Conservation (phyloP, 1,284 basidiomycete genomes). For the Tremellales sp. region DNA sequence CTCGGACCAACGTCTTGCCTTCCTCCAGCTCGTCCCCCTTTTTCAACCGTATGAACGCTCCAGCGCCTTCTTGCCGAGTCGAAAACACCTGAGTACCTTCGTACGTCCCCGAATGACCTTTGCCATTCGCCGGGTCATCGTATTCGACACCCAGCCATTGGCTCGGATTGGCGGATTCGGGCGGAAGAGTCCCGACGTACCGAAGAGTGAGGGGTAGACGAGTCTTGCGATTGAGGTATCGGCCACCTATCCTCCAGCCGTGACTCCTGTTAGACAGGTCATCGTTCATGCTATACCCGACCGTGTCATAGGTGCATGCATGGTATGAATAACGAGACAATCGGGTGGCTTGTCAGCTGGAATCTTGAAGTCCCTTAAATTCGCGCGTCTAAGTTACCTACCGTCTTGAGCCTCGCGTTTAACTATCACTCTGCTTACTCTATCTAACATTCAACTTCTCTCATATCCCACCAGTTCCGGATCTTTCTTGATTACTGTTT, state of each 20-base stretch:
- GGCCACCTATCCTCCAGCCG: conserved; percentile 19
- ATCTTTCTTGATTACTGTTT: too few species aligned
- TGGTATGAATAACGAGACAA: too few species aligned
- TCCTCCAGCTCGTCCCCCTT: conserved; percentile 31
- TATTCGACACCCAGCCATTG: conserved; percentile 91
- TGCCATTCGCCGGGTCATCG: conserved; percentile 79
- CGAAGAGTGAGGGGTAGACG: conserved; percentile 34
- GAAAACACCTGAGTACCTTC: conserved; percentile 73
- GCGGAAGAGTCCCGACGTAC: conserved; percentile 38
- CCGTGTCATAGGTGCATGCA: too few species aligned
- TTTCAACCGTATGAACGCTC: conserved; percentile 38
- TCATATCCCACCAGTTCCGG: too few species aligned
- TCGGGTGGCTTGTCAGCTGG: too few species aligned
- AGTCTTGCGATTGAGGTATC: conserved; percentile 37
- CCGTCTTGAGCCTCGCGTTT: too few species aligned
- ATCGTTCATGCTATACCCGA: too few species aligned
- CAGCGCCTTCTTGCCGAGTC: conserved; percentile 33
- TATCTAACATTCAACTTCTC: too few species aligned
- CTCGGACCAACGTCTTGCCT: conserved; percentile 69
- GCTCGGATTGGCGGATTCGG: not conserved
- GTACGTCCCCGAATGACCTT: conserved; percentile 72
- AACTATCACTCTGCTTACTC: too few species aligned
- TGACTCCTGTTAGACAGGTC: too few species aligned
- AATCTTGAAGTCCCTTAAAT: too few species aligned
- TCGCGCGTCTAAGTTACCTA: too few species aligned